Percentiles rank a stretch among this genome's conserved stretches.
These are phyloP conservation scores for Hypoxylon sp. DNA, from an alignment of 2,329 filamentous ascomycete genomes.

Conservation along the genomic window DNA sequence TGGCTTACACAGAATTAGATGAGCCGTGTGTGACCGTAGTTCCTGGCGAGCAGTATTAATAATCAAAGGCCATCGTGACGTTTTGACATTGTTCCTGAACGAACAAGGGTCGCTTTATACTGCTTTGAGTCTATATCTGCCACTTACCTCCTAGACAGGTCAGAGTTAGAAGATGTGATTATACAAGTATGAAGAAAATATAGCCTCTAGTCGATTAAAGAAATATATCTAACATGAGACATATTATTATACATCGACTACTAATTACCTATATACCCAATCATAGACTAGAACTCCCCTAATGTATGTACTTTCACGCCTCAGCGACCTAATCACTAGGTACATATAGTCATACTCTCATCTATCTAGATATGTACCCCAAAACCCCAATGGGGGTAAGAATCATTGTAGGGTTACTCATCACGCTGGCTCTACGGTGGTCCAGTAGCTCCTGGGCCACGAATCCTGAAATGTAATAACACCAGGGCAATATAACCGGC, in stretches of 20 bases:
- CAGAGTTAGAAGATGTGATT: not conserved
- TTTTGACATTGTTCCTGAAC: not conserved
- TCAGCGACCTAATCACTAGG: too few relatives aligned
- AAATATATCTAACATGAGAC: not conserved
- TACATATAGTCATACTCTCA: too few relatives aligned
- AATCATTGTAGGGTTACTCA: not conserved
- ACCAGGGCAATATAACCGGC: not conserved
- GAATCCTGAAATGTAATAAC: not conserved
- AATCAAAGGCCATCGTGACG: not conserved
- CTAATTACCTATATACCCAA: too few relatives aligned
- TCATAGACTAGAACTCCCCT: too few relatives aligned
- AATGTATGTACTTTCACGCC: too few relatives aligned
- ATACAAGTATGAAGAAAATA: not conserved
- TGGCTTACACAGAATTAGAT: too few relatives aligned
- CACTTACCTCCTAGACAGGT: not conserved
- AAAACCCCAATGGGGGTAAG: not conserved
- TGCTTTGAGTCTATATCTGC: not conserved
- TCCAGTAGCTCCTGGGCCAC: too few relatives aligned
- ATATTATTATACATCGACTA: not conserved
- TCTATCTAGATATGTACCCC: not conserved
- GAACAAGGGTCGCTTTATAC: not conserved
- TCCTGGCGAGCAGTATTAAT: too few relatives aligned
- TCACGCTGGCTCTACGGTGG: too few relatives aligned
- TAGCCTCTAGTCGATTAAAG: not conserved
- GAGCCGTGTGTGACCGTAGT: too few relatives aligned